These are phyloP conservation scores for Pythium oligandrum DNA, from an alignment of 352 stramenopile species.

Conservation along the genomic window DNA sequence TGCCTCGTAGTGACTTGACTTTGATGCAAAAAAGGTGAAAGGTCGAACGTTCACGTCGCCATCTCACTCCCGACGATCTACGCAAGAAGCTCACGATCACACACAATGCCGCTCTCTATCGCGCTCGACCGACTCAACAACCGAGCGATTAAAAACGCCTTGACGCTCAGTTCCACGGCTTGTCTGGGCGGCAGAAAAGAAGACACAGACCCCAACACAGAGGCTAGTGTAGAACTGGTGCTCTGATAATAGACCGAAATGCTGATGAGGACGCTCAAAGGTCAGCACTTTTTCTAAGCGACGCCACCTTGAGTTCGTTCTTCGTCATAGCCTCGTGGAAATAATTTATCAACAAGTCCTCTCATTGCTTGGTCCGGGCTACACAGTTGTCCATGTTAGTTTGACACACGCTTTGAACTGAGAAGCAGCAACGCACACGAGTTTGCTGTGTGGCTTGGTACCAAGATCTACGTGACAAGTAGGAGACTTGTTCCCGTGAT, in stretches of 20 bases:
- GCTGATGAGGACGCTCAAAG: background rate
- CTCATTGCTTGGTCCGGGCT: slow-evolving; percentile 58
- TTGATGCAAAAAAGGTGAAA: too few species aligned
- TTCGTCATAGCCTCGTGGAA: slow-evolving; percentile 32
- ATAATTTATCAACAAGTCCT: slow-evolving; percentile 44
- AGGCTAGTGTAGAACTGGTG: slow-evolving; percentile 34
- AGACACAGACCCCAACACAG: too few species aligned
- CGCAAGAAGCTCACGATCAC: too few species aligned
- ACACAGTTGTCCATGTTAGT: background rate
- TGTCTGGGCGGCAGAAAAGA: too few species aligned
- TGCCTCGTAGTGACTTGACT: too few species aligned
- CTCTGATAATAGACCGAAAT: slow-evolving; percentile 10
- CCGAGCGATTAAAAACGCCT: too few species aligned
- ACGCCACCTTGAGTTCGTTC: slow-evolving; percentile 36
- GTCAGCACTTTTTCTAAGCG: background rate
- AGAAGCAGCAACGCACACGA: slow-evolving; percentile 33
- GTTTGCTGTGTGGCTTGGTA: slow-evolving; percentile 39
- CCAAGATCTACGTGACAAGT: slow-evolving; percentile 39
- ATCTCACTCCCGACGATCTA: too few species aligned
- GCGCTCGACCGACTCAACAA: too few species aligned
- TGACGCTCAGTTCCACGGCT: too few species aligned
- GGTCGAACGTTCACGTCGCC: too few species aligned
- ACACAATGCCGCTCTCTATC: too few species aligned
- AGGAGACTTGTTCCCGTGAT: slow-evolving; percentile 29
- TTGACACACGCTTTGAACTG: slow-evolving; percentile 2